Percentiles rank a stretch among this genome's conserved stretches.
Conservation (phyloP, 75 land plant genomes). For the Cryptomeria japonica region DNA sequence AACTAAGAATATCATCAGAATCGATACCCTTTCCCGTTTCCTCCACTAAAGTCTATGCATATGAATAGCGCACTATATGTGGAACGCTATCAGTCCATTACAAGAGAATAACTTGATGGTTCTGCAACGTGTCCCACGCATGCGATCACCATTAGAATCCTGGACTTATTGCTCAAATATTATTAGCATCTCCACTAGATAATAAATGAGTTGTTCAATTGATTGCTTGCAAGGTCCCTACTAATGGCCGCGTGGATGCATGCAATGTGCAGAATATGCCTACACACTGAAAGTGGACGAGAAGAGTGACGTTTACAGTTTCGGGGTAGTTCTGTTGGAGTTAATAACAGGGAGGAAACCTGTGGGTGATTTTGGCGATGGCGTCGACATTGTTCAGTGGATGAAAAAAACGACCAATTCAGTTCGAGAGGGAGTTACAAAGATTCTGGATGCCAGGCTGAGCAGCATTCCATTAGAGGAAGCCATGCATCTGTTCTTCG, state of each 20-base stretch:
- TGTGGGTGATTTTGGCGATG: constrained; percentile 54
- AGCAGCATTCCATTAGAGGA: constrained; percentile 18
- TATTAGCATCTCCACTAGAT: background rate
- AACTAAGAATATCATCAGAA: background rate
- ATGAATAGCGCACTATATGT: background rate
- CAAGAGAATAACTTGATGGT: background rate
- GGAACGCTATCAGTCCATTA: background rate
- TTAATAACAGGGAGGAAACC: constrained; percentile 48
- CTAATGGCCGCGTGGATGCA: background rate
- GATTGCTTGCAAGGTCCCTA: background rate
- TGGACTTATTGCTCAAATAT: background rate
- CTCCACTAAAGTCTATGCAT: background rate
- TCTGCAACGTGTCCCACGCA: background rate
- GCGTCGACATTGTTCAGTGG: constrained; percentile 50
- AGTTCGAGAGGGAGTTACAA: background rate
- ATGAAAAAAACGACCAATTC: constrained; percentile 14
- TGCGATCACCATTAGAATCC: background rate
- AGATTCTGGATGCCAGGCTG: constrained; percentile 9
- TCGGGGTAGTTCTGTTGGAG: constrained; percentile 61
- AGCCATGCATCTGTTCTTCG: constrained; percentile 42
- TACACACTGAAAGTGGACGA: constrained; percentile 58
- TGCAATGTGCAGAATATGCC: constrained; percentile 41
- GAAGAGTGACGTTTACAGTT: constrained; percentile 68
- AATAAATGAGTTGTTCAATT: background rate
- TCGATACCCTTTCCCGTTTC: background rate